A percentile compares a stretch with the other conserved stretches of the same genome.
Conservation (phyloP, 108 stramenopile species). For the Nitzschia palea region DNA sequence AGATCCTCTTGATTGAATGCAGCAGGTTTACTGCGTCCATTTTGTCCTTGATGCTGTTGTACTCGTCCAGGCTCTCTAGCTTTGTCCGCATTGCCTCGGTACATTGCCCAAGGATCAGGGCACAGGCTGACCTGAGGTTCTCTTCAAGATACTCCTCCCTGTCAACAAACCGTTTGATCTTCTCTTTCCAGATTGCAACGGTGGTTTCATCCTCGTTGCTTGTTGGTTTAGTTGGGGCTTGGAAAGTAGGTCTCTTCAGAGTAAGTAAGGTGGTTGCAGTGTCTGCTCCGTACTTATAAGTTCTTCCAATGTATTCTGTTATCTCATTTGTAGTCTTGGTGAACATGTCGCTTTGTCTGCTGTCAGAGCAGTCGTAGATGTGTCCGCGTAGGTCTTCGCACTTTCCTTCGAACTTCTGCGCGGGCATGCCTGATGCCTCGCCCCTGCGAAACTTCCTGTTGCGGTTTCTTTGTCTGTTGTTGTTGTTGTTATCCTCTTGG, state of each 20-base stretch:
- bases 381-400: neutral
- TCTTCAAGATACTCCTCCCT: neutral
- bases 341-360: neutral
- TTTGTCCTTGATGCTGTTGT: neutral
- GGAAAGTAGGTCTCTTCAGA: neutral
- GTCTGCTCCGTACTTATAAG: neutral
- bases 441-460: no score
- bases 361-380: neutral
- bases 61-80: neutral
- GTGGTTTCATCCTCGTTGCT: neutral
- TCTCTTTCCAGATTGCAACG: neutral
- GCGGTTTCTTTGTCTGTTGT: no score
- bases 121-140: neutral
- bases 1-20: neutral
- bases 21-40: constrained; percentile 16
- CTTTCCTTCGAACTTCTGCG: neutral
- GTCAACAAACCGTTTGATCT: neutral
- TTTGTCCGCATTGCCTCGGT: constrained; percentile 6
- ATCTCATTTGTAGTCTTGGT: neutral
- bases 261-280: neutral
- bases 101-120: constrained; percentile 31
- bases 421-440: no score
- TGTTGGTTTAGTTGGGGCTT: neutral
- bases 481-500: no score
- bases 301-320: constrained; percentile 1